A percentile compares a stretch with the other conserved stretches of the same genome.
Evolutionary conservation across 345 rosid species (phyloP).

Genomic region (Ailanthus altissimus): DNA sequence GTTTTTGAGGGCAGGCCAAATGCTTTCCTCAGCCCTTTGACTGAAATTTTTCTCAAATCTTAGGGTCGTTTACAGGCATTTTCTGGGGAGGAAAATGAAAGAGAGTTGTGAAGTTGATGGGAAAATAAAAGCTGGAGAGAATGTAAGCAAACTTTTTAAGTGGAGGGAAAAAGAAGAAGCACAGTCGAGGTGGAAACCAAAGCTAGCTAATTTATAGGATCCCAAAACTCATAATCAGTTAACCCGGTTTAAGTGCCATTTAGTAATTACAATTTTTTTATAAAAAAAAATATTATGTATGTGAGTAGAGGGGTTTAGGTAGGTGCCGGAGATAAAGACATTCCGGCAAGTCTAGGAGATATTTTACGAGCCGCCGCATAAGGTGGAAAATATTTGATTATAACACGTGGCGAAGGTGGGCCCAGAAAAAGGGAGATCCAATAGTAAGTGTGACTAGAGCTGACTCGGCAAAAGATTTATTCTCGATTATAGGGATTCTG

Average conservation of each 20-base stretch:
- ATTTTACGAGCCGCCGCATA: slow-evolving; percentile 44
- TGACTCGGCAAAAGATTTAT: slow-evolving; percentile 37
- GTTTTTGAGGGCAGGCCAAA: background rate
- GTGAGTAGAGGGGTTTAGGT: background rate
- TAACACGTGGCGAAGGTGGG: slow-evolving; percentile 30
- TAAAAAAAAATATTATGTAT: too few relatives aligned
- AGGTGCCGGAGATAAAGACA: background rate
- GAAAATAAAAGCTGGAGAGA: background rate
- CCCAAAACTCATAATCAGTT: slow-evolving; percentile 27
- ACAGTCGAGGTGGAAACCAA: slow-evolving; percentile 11
- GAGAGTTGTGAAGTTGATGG: background rate
- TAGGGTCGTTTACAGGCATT: background rate
- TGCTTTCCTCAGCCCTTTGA: slow-evolving; percentile 14
- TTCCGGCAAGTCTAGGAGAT: background rate
- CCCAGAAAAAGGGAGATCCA: slow-evolving; percentile 1
- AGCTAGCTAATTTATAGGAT: slow-evolving; percentile 47
- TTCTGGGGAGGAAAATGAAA: background rate
- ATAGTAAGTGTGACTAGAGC: slow-evolving; percentile 22
- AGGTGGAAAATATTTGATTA: slow-evolving; percentile 2
- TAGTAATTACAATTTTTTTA: background rate
- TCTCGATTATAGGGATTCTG: slow-evolving; percentile 37
- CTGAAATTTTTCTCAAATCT: background rate
- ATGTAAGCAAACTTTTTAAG: background rate
- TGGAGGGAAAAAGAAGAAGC: slow-evolving; percentile 10
- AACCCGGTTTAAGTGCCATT: slow-evolving; percentile 19